Evolutionary conservation across 148 eudicot genomes (phyloP).

Genomic region (Rhododendron griersonianum): DNA sequence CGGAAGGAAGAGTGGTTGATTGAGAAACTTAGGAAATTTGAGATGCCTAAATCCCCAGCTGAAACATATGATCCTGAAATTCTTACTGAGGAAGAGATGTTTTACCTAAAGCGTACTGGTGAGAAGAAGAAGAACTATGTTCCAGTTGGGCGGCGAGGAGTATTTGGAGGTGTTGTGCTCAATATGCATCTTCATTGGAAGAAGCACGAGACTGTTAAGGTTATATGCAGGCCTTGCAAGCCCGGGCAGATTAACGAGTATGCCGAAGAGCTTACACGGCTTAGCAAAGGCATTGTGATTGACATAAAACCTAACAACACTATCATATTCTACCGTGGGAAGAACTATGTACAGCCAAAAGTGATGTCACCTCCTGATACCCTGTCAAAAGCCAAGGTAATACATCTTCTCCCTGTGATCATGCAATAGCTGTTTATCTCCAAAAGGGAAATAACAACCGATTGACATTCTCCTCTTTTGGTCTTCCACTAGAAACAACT

Average conservation of each 20-base stretch:
- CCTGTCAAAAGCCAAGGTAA: constrained; percentile 86
- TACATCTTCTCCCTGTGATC: constrained; percentile 6
- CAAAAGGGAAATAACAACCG: not conserved
- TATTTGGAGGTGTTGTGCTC: constrained; percentile 97
- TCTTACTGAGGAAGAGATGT: constrained; percentile 88
- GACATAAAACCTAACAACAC: constrained; percentile 80
- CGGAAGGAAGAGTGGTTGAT: constrained; percentile 95
- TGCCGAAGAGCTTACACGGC: constrained; percentile 82
- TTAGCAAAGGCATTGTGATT: constrained; percentile 87
- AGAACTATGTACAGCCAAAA: constrained; percentile 81
- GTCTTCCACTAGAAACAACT: not conserved
- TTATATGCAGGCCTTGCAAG: constrained; percentile 84
- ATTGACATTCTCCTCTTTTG: not conserved
- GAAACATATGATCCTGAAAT: constrained; percentile 91
- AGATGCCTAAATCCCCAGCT: constrained; percentile 59
- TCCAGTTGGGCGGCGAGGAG: constrained; percentile 95
- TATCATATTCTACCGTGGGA: constrained; percentile 90
- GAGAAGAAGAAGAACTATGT: constrained; percentile 97
- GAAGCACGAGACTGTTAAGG: constrained; percentile 92
- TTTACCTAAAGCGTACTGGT: constrained; percentile 89
- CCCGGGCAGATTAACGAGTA: constrained; percentile 84
- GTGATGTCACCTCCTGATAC: constrained; percentile 94
- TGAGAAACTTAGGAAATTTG: constrained; percentile 85
- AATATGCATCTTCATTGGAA: constrained; percentile 99
- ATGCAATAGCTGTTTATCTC: not conserved